These are phyloP conservation scores for Lunularia cruciata DNA, from an alignment of 225 moss, liverwort and hornwort genomes.

Conservation along the genomic window DNA sequence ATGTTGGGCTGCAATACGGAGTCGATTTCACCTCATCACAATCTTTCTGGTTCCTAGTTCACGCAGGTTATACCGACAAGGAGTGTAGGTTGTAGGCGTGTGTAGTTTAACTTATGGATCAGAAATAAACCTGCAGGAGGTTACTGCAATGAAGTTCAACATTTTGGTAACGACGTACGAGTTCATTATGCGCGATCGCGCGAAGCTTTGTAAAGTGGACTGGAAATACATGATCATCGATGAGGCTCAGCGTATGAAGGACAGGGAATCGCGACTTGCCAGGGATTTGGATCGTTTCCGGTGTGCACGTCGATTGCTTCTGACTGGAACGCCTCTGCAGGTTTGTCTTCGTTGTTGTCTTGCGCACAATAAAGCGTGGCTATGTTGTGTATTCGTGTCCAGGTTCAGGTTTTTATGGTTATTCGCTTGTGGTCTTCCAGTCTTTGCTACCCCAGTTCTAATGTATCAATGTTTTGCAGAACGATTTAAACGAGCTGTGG, in stretches of 20 bases:
- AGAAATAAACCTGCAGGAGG: conserved; percentile 58
- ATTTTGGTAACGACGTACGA: conserved; percentile 97
- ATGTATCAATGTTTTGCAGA: conserved; percentile 56
- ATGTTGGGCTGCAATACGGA: too few relatives aligned
- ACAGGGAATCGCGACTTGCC: conserved; percentile 97
- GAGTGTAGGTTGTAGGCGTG: too few relatives aligned
- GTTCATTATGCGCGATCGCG: conserved; percentile 98
- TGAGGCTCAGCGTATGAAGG: conserved; percentile 99
- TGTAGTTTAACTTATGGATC: too few relatives aligned
- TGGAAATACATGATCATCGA: conserved; percentile 99
- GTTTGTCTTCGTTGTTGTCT: conserved; percentile 33
- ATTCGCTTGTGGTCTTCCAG: too few relatives aligned
- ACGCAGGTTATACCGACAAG: too few relatives aligned
- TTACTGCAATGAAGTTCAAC: conserved; percentile 95
- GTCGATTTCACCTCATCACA: background rate
- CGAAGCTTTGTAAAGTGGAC: conserved; percentile 92
- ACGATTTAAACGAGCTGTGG: conserved; percentile 97
- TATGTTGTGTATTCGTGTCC: too few relatives aligned
- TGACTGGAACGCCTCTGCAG: conserved; percentile 97
- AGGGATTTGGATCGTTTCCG: conserved; percentile 96
- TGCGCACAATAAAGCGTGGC: background rate
- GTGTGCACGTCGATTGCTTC: conserved; percentile 90
- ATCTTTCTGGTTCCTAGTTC: background rate
- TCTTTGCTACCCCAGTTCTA: background rate
- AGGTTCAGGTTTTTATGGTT: too few relatives aligned